Percentiles rank a stretch among this genome's conserved stretches.
Conservation (phyloP, 495 filamentous ascomycete genomes). For the Astrothelium macrocarpum region DNA sequence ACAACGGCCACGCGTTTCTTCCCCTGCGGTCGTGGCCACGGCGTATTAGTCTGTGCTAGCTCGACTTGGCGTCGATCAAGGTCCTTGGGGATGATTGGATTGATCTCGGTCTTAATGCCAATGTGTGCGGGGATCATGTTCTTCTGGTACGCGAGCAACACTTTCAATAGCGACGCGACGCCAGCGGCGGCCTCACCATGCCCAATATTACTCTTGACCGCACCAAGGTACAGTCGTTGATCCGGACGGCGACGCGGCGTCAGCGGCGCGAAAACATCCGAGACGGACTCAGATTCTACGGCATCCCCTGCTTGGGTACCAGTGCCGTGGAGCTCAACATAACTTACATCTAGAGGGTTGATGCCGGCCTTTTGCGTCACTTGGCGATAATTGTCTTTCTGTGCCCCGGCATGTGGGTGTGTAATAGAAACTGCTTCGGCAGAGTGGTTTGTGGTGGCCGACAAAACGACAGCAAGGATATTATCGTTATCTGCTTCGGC, state of each 20-base stretch:
- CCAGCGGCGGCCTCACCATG: slow-evolving; percentile 32
- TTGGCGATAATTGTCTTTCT: slow-evolving; percentile 19
- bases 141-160: slow-evolving; percentile 32
- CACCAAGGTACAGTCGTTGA: slow-evolving; percentile 24
- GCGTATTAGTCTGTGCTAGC: slow-evolving; percentile 25
- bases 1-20: slow-evolving; percentile 45
- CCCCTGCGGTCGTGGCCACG: background rate
- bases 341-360: slow-evolving; percentile 23
- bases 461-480: slow-evolving; percentile 37
- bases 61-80: slow-evolving; percentile 25
- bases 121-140: slow-evolving; percentile 30
- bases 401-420: slow-evolving; percentile 25
- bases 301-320: slow-evolving; percentile 36
- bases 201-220: slow-evolving; percentile 30
- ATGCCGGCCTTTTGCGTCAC: slow-evolving; percentile 17
- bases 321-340: slow-evolving; percentile 35
- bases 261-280: slow-evolving; percentile 26
- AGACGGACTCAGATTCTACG: slow-evolving; percentile 30
- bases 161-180: slow-evolving; percentile 30
- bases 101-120: slow-evolving; percentile 34
- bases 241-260: background rate
- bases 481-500: slow-evolving; percentile 40
- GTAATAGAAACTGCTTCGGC: slow-evolving; percentile 34
- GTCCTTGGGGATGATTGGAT: slow-evolving; percentile 30
- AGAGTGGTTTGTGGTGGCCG: slow-evolving; percentile 34